Base-by-base conservation (phyloP, 306 rosid species). In the Phaseolus lunatus region DNA sequence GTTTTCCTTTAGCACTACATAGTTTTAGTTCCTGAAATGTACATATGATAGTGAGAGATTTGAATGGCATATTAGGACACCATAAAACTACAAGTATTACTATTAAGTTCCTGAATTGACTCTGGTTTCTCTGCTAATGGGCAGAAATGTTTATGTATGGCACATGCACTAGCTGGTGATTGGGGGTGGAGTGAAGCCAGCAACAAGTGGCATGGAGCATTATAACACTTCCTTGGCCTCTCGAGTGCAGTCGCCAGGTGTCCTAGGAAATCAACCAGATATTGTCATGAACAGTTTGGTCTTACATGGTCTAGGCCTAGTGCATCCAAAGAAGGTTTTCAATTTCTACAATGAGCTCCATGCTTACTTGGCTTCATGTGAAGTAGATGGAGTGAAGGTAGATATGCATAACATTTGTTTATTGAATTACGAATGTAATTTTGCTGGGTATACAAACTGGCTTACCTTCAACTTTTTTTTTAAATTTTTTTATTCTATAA, bases 121-220 rank as follows among this genome's bases (percentile, higher is more conserved):
- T 67, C n/a, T n/a, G 79, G 29, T 78, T 83, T 4, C 57, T 45
- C 5, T 43, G 19, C 22, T 70, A 54, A 31, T 75, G 72, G 18
- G 47, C 94, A 95, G 99, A 44, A 85, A 77, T 81, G 90, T 93
- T 37, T 96, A 88, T 75, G 99, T 91, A 27, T 96, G 99, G 99
- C 99, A n/a, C n/a, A 96, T 87, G 99, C 99, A 31, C 78, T 96
- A 43, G 96, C 93, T 61, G 99, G 99, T 39, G 92, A 96, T 66
- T 96, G 99, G 99, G n/a, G 99, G 98, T 61, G 99, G 99, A 73
- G 99, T 96, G 75, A 91, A 93, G 74, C 99, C 98, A 50, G 89
- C 91, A 61, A 94, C 94, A 61, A 54, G 68, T 14, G 99, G 97
- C 71, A 91, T 96, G 98, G 99, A 96, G 79, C 96, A 89, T 85